These are phyloP conservation scores for Nakataea oryzae DNA, from an alignment of 2,329 filamentous ascomycete species.

Conservation along the genomic window DNA sequence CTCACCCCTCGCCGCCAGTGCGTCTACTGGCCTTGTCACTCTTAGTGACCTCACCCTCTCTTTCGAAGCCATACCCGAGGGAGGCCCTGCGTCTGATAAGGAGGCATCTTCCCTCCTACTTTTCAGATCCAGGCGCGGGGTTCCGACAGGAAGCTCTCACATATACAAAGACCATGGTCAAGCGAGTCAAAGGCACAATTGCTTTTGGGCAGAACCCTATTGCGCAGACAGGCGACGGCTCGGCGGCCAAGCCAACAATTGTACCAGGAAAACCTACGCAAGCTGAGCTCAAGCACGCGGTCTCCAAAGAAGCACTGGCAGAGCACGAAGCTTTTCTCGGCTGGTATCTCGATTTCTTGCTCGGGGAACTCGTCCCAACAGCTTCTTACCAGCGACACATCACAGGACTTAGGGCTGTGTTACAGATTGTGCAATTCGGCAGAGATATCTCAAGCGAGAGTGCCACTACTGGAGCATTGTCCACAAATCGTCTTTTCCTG, in stretches of 20 bases:
- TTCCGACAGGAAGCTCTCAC: constrained; percentile 73
- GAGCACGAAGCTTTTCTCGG: constrained; percentile 55
- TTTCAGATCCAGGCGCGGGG: constrained; percentile 78
- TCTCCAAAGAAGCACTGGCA: constrained; percentile 23
- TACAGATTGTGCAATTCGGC: constrained; percentile 57
- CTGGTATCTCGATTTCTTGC: constrained; percentile 66
- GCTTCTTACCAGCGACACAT: constrained; percentile 87
- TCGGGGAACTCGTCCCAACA: constrained; percentile 64
- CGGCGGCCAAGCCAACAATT: neutral
- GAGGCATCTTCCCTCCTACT: constrained; percentile 57
- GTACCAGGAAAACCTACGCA: neutral
- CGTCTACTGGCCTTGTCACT: constrained; percentile 75
- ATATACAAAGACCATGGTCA: constrained; percentile 65
- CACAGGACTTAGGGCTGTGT: constrained; percentile 62
- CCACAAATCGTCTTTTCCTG: constrained; percentile 15
- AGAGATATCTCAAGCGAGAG: constrained; percentile 34
- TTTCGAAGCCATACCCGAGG: constrained; percentile 60
- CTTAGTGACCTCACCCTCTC: constrained; percentile 64
- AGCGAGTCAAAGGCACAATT: constrained; percentile 56
- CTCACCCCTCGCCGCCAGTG: constrained; percentile 50
- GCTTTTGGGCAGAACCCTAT: neutral
- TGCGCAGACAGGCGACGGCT: neutral
- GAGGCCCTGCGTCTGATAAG: constrained; percentile 52
- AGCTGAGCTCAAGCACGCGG: neutral
- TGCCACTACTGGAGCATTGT: neutral